Conservation (phyloP, 1,284 basidiomycete genomes). For the Tausonia pullulans region DNA sequence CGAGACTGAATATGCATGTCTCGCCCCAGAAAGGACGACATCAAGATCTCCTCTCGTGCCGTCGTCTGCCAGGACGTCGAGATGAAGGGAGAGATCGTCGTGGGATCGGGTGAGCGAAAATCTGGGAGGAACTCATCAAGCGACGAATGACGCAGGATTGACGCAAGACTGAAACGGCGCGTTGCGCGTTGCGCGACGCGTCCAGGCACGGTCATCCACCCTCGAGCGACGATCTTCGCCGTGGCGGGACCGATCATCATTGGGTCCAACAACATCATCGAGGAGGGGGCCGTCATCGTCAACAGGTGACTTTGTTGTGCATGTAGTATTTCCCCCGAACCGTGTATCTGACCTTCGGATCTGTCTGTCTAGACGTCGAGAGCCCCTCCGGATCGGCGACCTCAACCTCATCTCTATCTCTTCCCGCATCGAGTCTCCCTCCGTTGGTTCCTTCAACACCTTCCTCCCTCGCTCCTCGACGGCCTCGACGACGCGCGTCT, state of each 20-base stretch:
- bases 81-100: constrained; percentile 79
- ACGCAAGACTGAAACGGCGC: no score
- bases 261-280: constrained; percentile 78
- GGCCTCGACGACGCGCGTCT: constrained; percentile 63
- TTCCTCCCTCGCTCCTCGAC: constrained; percentile 68
- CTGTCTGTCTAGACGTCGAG: constrained; percentile 46
- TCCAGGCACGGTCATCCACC: constrained; percentile 74
- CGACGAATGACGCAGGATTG: no score
- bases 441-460: constrained; percentile 72
- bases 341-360: constrained; percentile 17
- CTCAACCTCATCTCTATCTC: constrained; percentile 61
- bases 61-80: constrained; percentile 80
- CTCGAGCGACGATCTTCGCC: constrained; percentile 80
- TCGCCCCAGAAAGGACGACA: constrained; percentile 4
- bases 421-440: constrained; percentile 68
- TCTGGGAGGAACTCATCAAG: no score
- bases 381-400: constrained; percentile 82
- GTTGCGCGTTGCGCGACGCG: background rate
- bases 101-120: constrained; percentile 52
- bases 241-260: constrained; percentile 76
- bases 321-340: background rate
- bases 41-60: constrained; percentile 33
- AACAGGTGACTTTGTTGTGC: constrained; percentile 47
- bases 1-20: background rate
- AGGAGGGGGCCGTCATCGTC: constrained; percentile 77